Evolutionary conservation across 805 yeast genomes (phyloP), one percentile per base, ranked within the genome.

Genomic region (Starmera dryadoides): DNA sequence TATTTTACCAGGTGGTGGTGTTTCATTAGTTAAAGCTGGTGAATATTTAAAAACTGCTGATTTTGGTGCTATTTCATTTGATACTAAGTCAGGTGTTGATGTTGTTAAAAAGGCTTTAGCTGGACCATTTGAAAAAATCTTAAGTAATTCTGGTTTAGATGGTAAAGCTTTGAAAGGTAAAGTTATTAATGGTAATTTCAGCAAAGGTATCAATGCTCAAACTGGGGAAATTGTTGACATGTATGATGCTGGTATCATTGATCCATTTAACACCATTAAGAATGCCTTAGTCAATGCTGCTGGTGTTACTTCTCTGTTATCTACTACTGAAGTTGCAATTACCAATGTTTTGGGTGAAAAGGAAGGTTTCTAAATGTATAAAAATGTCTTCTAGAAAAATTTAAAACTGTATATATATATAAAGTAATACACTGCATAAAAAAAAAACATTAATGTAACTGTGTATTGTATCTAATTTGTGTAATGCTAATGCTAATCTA

Each of bases 1-100:
- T 73, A 93, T 93, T 61, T 76, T 91, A 53, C 98, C 98, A 63
- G 98, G 98, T 73, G 98, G 98, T 66, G 98, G 98, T 72, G 91
- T 98, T 52, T 98, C 98, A 46, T 76, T 91, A 63, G 77, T 89
- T 59, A 91, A 93, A 79, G 98, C 98, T 36, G 76, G 94, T 39
- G 73, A 78, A 52, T 64, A 79, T 45, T 75, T 93, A 56, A 87
- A 79, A 48, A 70, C 63, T 16, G 79, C 86, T 47, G 72, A 79
- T 63, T 75, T 84, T 45, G 82, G 73, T 26, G 87, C 88, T 79
- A n/a, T 43, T 17, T 35, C 46, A 4, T 93, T 93, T 59, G 98
- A 93, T 71, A 96, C 89, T 69, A 86, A 85, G 68, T 77, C 91
- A 49, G 98, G 98, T 68, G 94, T 93, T 48, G 86, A 86, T 51